phyloP scores from a whole-genome alignment of 805 yeast species.

The Candida sphagnicola region DNA sequence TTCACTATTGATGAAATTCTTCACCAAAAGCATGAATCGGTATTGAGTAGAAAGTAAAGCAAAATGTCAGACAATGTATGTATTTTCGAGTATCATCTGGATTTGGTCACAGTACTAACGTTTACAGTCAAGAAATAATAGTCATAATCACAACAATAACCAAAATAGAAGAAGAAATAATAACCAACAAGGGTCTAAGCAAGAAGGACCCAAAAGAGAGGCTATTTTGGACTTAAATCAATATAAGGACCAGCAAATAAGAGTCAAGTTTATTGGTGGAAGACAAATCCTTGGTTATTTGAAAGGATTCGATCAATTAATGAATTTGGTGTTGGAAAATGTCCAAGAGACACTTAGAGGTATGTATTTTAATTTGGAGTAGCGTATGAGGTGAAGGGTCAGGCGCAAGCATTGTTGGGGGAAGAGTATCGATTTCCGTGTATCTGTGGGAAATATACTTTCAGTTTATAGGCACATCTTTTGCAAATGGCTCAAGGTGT shows the following conservation, averaged over 20 bases:
- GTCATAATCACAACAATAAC: conserved; percentile 7
- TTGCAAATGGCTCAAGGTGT: too few relatives aligned
- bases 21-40: too few relatives aligned
- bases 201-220: conserved; percentile 83
- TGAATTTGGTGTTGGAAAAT: conserved; percentile 74
- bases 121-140: conserved; percentile 3
- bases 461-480: too few relatives aligned
- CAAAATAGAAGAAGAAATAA: conserved; percentile 17
- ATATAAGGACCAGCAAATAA: conserved; percentile 67
- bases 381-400: too few relatives aligned
- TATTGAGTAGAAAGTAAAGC: background rate
- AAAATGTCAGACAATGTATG: conserved; percentile 9
- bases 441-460: too few relatives aligned
- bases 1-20: background rate
- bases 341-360: conserved; percentile 63
- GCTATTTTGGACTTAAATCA: conserved; percentile 79
- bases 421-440: too few relatives aligned
- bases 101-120: background rate
- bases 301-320: conserved; percentile 79
- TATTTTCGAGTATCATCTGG: background rate
- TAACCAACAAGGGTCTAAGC: conserved; percentile 17
- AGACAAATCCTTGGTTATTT: conserved; percentile 76
- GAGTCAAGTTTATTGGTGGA: conserved; percentile 83
- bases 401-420: too few relatives aligned
- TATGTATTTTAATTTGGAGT: conserved; percentile 25